Base-by-base conservation (phyloP, 2,329 filamentous ascomycete species). In the Huntiella bhutanensis region DNA sequence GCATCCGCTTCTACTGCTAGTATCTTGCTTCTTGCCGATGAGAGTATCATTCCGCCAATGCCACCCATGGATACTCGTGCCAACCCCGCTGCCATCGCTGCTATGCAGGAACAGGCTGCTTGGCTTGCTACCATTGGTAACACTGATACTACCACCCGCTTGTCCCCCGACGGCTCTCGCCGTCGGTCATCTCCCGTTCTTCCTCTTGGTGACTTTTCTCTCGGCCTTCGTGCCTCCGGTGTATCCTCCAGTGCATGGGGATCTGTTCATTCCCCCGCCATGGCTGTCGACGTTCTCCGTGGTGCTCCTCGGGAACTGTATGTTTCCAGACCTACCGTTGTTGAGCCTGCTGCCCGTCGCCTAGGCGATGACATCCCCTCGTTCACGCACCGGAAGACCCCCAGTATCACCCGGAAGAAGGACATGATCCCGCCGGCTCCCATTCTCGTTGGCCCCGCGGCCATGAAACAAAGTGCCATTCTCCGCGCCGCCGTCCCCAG, bases 341-440 rank as follows among this genome's bases (percentile, higher is more conserved):
- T 73, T 66, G 71, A 78, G 55, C 34, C 13, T 10, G 16, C 5
- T 8, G 65, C 62, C 33, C 70, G 74, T 2, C 60, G 78, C 41
- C 12, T 43, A 5, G 75, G 75, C 17, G 71, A 78, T 39, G 62
- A 69, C 16, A 69, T 69, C 46, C 71, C 71, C 16, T 67, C 70
- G 1, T 80, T 80, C 53, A 76, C 75, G 1, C 64, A 64, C 33
- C 65, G 73, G 49, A 65, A 64, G 53, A 59, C 63, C 34, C 63
- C 60, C 46, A 57, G 55, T 4, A 63, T 62, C 35, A 63, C 63
- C 15, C 65, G 71, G 48, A 72, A 70, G 53, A 68, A 69, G 58
- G 41, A 43, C 11, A 43, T 43, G 41, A 65, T 70, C 10, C 72
- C 71, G 5, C 75, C 75, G 1, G 63, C 68, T 12, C 73, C 74